Base-by-base conservation (phyloP, 805 yeast genomes). In the Saturnispora hagleri region DNA sequence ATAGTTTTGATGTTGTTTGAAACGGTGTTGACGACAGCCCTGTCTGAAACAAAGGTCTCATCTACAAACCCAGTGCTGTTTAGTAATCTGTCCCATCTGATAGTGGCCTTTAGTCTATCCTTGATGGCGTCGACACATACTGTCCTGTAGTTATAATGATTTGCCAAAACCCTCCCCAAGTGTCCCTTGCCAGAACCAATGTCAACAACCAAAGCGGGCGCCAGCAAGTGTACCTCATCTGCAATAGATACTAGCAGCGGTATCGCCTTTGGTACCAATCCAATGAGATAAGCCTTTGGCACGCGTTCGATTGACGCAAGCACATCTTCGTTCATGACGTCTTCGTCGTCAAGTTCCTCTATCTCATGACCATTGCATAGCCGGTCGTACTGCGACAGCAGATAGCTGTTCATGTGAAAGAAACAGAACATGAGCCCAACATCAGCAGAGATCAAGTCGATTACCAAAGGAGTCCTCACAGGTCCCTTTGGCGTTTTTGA, bases 111-210 rank as follows among this genome's bases (percentile, higher is more conserved):
- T 9, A 57, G 43, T 22, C 66, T 50, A 10, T 58, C 60, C 1
- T 33, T 27, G 31, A 58, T 59, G 35, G 49, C 41, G 47, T 66
- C 69, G 2, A 62, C 58, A 44, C 67, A 62, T 17, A 60, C 57
- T 5, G 58, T 52, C 12, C 46, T 52, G 9, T 52, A 41, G 0
- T 54, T 26, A 47, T 52, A 59, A 13, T 55, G 46, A 44, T 58
- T 58, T 1, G 57, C 51, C 10, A 66, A 44, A 4, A 66, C 47
- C 15, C 69, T 52, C 3, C 63, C 57, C 22, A 66, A 43, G 43
- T 63, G 62, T 7, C 69, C 69, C 45, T 64, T 66, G 4, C 69
- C 69, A 1, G 68, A 61, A 8, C 65, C 69, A 18, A 66, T 52
- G 43, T 66, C 69, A 12, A 64, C 46, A 0, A 62, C 48, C 4